Base-by-base conservation (phyloP, 768 basidiomycete species). In the Pisolithus marmoratus region DNA sequence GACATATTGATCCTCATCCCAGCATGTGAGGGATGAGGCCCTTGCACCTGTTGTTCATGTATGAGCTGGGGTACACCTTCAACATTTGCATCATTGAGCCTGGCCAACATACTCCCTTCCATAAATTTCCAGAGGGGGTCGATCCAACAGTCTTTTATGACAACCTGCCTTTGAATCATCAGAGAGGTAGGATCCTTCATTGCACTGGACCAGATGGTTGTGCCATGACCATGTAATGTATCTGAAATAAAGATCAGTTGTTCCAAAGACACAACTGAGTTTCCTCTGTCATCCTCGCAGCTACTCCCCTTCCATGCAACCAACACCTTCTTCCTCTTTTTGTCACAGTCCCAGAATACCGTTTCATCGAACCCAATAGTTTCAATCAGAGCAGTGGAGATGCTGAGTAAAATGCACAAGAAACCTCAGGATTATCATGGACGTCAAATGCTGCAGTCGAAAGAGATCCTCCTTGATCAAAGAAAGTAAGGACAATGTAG, bases 61-160 rank as follows among this genome's bases (percentile, higher is more conserved):
- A 55, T 3, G 5, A 54, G 53, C 5, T 34, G 3, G 0, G 43
- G 56, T n/a, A 50, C 6, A 6, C 50, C 54, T 20, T 34, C 8
- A 12, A 58, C 37, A 8, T 9, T 29, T 5, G 15, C 9, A 20
- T 51, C 22, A 11, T 49, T 29, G 17, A 58, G 49, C 4, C 29
- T 47, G 6, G 27, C n/a, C 8, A 57, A 23, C 8, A 57, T 57
- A 9, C 6, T n/a, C 2, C 41, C 45, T 36, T 58, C 48, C 1
- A 43, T 54, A 2, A 44, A 49, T 29, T 38, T 49, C 20, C 50
- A n/a, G 2, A 42, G 34, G 2, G 41, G 37, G 17, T 51, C 42
- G 8, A 51, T 51, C 53, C 53, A 57, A 5, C 29, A 23, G 31
- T 54, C 50, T 27, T 57, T 57, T 19, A 57, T 34, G 5, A 24